Base-by-base conservation (phyloP, 2,329 filamentous ascomycete genomes). In the Trichoderma sp. region DNA sequence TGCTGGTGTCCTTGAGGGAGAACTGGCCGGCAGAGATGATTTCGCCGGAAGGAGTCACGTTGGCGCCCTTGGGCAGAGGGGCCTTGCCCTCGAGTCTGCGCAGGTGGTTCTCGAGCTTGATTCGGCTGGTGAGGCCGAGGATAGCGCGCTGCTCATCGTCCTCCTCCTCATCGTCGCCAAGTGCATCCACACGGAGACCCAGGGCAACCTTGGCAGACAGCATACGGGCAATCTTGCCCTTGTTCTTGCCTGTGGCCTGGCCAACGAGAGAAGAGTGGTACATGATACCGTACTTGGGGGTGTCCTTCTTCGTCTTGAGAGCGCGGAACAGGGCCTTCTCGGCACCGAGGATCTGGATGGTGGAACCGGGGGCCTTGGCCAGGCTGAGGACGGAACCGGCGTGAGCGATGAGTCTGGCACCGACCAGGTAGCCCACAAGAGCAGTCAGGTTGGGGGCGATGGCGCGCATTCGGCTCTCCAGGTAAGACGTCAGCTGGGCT, bases 261-360 rank as follows among this genome's bases (percentile, higher is more conserved):
- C 95, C 96, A 70, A 99, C 96, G 52, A 99, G 86, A 30, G 92
- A 95, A 56, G 91, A 90, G 79, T 96, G 91, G 81, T 95, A 96
- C 77, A 96, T 92, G 69, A 96, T 85, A 85, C 95, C 95, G 74
- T 98, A 99, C 81, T 98, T 99, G 75, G 95, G 95, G 45, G 95
- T 99, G 75, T 97, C 93, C 79, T 98, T 94, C 85, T 99, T 98
- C 57, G 95, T 99, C 87, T 99, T 99, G 69, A 99, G 85, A 21
- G 95, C 95, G 74, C 95, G 89, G 89, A 99, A 99, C 51, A 99
- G 88, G 7, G 95, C 95, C 85, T 99, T 99, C 83, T 99, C 95
- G 67, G 95, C 95, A 83, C 95, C 95, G 64, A 98, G 88, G 74
- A 99, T 97, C 84, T 99, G 95, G 71, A 99, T 92, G 68, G 95